Evolutionary conservation across 257 asterid species (phyloP).

Genomic region (Solanum pennellii): DNA sequence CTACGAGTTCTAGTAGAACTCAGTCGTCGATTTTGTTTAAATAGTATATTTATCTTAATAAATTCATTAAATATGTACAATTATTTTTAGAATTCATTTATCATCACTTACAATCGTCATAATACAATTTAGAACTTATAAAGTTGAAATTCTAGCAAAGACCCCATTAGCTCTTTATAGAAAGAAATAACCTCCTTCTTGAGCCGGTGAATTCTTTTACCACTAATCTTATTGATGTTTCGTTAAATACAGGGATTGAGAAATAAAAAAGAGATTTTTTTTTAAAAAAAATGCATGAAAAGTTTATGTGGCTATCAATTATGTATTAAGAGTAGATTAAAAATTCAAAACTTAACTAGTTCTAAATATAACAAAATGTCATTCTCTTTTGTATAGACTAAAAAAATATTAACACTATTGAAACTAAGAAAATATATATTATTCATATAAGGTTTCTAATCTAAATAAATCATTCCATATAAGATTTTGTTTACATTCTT

Average conservation of each 20-base stretch:
- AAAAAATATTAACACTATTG: not conserved
- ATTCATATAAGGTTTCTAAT: not conserved
- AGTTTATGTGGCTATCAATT: not conserved
- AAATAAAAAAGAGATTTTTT: too few relatives aligned
- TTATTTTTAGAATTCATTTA: not conserved
- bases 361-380: not conserved
- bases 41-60: not conserved
- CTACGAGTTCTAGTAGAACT: too few relatives aligned
- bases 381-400: not conserved
- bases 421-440: not conserved
- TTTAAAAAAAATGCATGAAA: too few relatives aligned
- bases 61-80: too few relatives aligned
- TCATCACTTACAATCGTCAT: too few relatives aligned
- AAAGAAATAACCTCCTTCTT: not conserved
- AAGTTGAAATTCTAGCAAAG: too few relatives aligned
- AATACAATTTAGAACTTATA: too few relatives aligned
- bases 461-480: not conserved
- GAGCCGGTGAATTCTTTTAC: not conserved
- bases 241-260: too few relatives aligned
- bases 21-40: not conserved
- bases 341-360: not conserved
- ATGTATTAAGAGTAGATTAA: not conserved
- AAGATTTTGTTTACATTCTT: not conserved
- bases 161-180: not conserved
- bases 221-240: not conserved